Evolutionary conservation across 176 grass and related monocot genomes (phyloP).

Genomic region (Pontederia paniculata): DNA sequence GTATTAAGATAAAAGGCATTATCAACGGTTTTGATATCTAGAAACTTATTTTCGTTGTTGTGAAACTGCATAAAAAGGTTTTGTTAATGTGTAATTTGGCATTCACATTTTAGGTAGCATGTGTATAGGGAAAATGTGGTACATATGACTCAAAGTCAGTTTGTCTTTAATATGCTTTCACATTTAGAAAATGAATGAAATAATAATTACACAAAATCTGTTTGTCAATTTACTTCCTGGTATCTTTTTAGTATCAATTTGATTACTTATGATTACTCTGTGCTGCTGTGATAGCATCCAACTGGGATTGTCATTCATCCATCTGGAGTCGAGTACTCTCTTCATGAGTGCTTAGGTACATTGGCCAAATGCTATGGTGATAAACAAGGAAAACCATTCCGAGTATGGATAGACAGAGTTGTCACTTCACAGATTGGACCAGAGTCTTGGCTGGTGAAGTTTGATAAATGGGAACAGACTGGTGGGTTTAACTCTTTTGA

Average conservation of each 20-base stretch:
- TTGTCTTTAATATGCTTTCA: no score
- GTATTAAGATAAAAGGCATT: no score
- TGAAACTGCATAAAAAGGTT: no score
- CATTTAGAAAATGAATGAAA: no score
- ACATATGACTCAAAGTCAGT: no score
- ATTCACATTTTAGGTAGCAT: no score
- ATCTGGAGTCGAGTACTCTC: conserved; percentile 45
- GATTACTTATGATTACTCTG: conserved; percentile 14
- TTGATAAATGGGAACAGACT: conserved; percentile 77
- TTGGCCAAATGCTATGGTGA: conserved; percentile 46
- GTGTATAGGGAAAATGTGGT: no score
- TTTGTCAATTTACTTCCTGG: no score
- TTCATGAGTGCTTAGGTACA: conserved; percentile 45
- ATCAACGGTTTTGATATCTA: no score
- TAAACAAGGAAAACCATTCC: conserved; percentile 50
- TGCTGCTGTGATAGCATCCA: conserved; percentile 27
- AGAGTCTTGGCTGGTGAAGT: conserved; percentile 64
- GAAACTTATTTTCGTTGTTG: no score
- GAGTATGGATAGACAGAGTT: conserved; percentile 74
- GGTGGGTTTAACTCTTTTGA: conserved; percentile 36
- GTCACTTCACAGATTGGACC: conserved; percentile 39
- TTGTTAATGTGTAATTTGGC: no score
- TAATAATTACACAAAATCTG: no score
- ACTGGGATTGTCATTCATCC: conserved; percentile 64
- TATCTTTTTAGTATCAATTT: neutral